phyloP scores from a whole-genome alignment of 2,329 filamentous ascomycete species.

The Penicillium italicum region DNA sequence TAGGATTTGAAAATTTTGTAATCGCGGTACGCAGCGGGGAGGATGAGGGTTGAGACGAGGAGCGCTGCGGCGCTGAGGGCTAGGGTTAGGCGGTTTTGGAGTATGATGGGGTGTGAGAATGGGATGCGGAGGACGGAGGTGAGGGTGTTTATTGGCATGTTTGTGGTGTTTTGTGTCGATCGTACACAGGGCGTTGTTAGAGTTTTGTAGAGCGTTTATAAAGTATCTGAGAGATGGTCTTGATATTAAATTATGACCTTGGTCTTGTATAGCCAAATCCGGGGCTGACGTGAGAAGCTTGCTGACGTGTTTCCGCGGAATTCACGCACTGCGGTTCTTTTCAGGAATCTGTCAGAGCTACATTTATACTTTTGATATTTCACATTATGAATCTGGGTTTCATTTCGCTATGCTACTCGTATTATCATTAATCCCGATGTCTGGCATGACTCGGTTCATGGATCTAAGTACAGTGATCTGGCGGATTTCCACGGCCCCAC shows the following conservation, averaged over 20 bases:
- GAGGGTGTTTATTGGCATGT: slow-evolving; percentile 2
- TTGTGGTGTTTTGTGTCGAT: neutral
- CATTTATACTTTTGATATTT: neutral
- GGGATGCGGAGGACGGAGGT: slow-evolving; percentile 8
- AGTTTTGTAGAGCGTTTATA: neutral
- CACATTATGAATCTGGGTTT: neutral
- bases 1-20: slow-evolving; percentile 38
- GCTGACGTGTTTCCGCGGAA: slow-evolving; percentile 4
- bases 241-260: neutral
- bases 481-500: neutral
- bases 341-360: neutral
- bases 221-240: neutral
- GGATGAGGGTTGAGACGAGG: slow-evolving; percentile 13
- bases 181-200: neutral
- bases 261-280: neutral
- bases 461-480: neutral
- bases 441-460: slow-evolving; percentile 1
- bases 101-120: slow-evolving; percentile 4
- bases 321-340: neutral
- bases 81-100: slow-evolving; percentile 15
- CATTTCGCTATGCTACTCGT: slow-evolving; percentile 6
- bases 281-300: slow-evolving; percentile 11
- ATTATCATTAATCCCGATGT: slow-evolving; percentile 3
- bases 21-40: slow-evolving; percentile 30
- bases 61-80: slow-evolving; percentile 16